Evolutionary conservation across 768 basidiomycete genomes (phyloP), one percentile per base, ranked within the genome.

Genomic region (Trametes punicea): DNA sequence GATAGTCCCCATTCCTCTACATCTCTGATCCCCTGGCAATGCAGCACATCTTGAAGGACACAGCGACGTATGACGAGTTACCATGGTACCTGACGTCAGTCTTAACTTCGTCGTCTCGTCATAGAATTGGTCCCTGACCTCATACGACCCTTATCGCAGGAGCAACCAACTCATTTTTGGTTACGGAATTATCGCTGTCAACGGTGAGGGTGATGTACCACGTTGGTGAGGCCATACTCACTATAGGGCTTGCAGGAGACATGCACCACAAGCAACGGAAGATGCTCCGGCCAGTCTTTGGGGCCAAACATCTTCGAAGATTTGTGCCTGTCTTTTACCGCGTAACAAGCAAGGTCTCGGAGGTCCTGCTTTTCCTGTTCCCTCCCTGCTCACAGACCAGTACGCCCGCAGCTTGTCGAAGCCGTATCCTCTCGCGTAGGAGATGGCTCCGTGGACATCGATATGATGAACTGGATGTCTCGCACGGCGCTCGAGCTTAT

Each of bases 401-500:
- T n/a, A n/a, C n/a, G n/a, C n/a, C n/a, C n/a, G 18, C 49, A 68
- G 67, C 62, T 68, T 18, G 53, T 61, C 2, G 51, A 54, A 8
- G 67, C 65, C 0, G 48, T 68, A 15, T 33, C 50, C 2, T 26
- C 48, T 2, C 56, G 60, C 1, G 40, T 66, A 10, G 34, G 21
- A 2, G 54, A 48, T 3, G 31, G 33, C 7, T 1, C 52, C 5
- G 31, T 26, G 1, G 67, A 65, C n/a, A 30, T 68, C 21, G 61
- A 68, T 55, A 38, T 68, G 29, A 6, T 65, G 6, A 27, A 40
- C 16, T 68, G 67, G 67, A 66, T 65, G 62, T 57, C 55, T 18
- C 67, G 67, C 21, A 53, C 62, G 2, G 67, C 67, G 10, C 59
- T 68, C 31, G 67, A 68, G 36, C 52, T 65, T 1, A 62, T 66